Percentiles rank a stretch among this genome's conserved stretches.
Evolutionary conservation across 768 basidiomycete genomes (phyloP).

Genomic region (Zangia roseola): DNA sequence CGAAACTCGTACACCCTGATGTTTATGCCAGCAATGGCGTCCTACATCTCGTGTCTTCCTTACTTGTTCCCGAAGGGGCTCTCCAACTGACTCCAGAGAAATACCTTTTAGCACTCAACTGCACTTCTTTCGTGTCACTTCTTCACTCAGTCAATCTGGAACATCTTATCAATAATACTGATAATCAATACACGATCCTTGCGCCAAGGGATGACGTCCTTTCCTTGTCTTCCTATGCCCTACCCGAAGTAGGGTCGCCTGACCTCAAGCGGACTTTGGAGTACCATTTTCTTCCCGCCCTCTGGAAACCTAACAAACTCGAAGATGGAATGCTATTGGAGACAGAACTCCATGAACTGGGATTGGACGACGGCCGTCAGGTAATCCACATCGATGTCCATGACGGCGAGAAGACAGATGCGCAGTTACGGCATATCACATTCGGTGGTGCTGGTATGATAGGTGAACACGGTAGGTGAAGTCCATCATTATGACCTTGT

Average conservation of each 20-base stretch:
- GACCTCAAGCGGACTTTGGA: slow-evolving; percentile 72
- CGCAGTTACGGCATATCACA: slow-evolving; percentile 52
- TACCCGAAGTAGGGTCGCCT: slow-evolving; percentile 63
- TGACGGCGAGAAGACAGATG: slow-evolving; percentile 45
- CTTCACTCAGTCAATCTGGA: slow-evolving; percentile 81
- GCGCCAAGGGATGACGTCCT: slow-evolving; percentile 89
- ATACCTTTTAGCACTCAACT: slow-evolving; percentile 88
- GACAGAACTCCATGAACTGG: slow-evolving; percentile 72
- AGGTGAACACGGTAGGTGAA: slow-evolving; percentile 66
- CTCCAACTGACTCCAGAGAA: slow-evolving; percentile 91
- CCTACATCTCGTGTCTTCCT: slow-evolving; percentile 80
- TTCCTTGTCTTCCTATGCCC: slow-evolving; percentile 46
- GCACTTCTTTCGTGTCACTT: slow-evolving; percentile 85
- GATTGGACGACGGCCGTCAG: slow-evolving; percentile 67
- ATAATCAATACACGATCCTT: slow-evolving; percentile 79
- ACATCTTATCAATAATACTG: slow-evolving; percentile 66
- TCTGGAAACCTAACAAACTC: slow-evolving; percentile 69
- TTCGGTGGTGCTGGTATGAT: slow-evolving; percentile 85
- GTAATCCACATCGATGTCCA: slow-evolving; percentile 69
- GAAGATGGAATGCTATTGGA: slow-evolving; percentile 72
- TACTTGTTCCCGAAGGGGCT: slow-evolving; percentile 75
- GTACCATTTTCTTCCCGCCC: slow-evolving; percentile 92
- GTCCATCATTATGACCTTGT: not conserved
- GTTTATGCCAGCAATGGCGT: slow-evolving; percentile 96
- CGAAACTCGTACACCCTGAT: slow-evolving; percentile 69